These are phyloP conservation scores for Myxozyma kluyveri DNA, from an alignment of 805 yeast genomes.

Conservation along the genomic window DNA sequence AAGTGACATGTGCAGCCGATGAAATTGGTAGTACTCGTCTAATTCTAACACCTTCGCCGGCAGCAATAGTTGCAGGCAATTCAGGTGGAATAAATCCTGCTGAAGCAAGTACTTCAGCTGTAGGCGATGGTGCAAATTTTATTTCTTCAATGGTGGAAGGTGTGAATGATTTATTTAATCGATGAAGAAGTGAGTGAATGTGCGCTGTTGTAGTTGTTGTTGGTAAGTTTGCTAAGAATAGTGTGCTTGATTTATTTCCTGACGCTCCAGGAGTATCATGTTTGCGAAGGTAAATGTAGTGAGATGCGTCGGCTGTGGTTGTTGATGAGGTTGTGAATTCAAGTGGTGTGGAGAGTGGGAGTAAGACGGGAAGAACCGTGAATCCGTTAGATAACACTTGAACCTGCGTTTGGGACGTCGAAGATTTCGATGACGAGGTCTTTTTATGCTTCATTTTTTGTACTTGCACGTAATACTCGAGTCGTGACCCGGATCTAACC, in stretches of 20 bases:
- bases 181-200: conserved; percentile 21
- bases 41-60: neutral
- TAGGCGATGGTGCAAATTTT: conserved; percentile 26
- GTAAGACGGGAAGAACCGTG: too few relatives aligned
- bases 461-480: too few relatives aligned
- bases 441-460: too few relatives aligned
- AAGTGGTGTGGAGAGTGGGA: too few relatives aligned
- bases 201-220: conserved; percentile 21
- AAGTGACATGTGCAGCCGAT: conserved; percentile 5
- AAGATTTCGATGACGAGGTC: too few relatives aligned
- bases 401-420: too few relatives aligned
- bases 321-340: too few relatives aligned
- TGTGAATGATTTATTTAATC: neutral
- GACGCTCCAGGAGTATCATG: conserved; percentile 24
- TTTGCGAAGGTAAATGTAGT: conserved; percentile 32
- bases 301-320: too few relatives aligned
- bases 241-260: neutral
- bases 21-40: neutral
- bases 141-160: conserved; percentile 1
- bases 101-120: neutral
- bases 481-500: too few relatives aligned
- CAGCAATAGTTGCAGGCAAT: neutral
- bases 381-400: too few relatives aligned
- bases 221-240: conserved; percentile 30
- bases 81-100: neutral